Evolutionary conservation across 306 rosid species (phyloP), one percentile per base, ranked within the genome.

Genomic region (Trifolium repens): DNA sequence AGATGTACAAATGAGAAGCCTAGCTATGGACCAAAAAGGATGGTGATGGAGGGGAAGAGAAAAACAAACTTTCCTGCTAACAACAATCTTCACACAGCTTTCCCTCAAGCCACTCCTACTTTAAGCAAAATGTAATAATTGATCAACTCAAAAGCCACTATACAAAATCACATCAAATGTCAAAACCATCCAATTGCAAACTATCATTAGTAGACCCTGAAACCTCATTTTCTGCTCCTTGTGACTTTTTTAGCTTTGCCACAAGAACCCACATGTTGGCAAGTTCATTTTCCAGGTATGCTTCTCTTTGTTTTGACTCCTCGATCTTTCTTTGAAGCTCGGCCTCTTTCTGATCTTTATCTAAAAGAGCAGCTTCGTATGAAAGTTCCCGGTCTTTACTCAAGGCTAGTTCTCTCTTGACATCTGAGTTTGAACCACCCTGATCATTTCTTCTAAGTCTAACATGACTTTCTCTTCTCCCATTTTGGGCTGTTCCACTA

Each of bases 231-330:
- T 89, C 99, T 15, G 85, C 72, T 78, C 97, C 96, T 7, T 88
- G 89, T 26, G 91, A 82, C 76, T 88, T 94, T 80, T 96, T 96
- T 46, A 96, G 78, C 82, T 90, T 96, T 15, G 99, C 96, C 78
- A 96, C 99, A 50, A 92, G 93, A 85, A 96, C 91, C 99, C 99
- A 96, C 99, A 96, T 96, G 84, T 90, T 92, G 65, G 98, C 98
- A 12, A 96, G 96, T 81, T 96, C 99, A 72, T 96, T 92, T 88
- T 96, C 99, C 68, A 96, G 80, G 67, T 88, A 92, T 17, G 96
- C 97, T 82, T 96, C 99, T 73, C 93, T 88, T 72, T 96, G 96
- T 85, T 90, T 96, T 50, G 97, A 90, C 83, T 96, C 99, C 87
- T 92, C 99, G 2, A 92, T 70, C 86, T 76, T 96, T 60, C 79